Evolutionary conservation across 768 basidiomycete genomes (phyloP).

Genomic region (Amanita subjunquillea): DNA sequence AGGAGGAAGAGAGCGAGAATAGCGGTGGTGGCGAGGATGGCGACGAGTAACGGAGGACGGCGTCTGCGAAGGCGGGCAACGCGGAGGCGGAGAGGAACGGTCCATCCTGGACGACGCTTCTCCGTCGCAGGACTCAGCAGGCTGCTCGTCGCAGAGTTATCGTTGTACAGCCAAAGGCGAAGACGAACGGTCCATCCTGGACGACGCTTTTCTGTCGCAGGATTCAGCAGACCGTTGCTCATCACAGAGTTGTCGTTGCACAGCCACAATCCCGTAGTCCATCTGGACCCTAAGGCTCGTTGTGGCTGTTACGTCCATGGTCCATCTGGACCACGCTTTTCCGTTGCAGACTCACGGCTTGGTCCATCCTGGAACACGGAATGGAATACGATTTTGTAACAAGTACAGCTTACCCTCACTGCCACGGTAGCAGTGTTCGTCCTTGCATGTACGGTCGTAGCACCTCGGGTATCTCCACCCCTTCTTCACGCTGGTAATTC

Average conservation of each 20-base stretch:
- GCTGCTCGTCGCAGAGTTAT: slow-evolving; percentile 13
- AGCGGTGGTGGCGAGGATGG: slow-evolving; percentile 38
- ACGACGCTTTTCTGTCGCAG: too few relatives aligned
- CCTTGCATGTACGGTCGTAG: slow-evolving; percentile 96
- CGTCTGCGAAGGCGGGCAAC: slow-evolving; percentile 15
- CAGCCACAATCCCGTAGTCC: too few relatives aligned
- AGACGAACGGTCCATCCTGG: slow-evolving; percentile 23
- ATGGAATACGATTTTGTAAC: too few relatives aligned
- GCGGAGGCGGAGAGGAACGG: slow-evolving; percentile 43
- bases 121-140: slow-evolving; percentile 33
- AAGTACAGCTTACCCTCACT: too few relatives aligned
- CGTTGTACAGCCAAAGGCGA: slow-evolving; percentile 14
- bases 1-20: slow-evolving; percentile 40
- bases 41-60: slow-evolving; percentile 22
- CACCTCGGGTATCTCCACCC: slow-evolving; percentile 81
- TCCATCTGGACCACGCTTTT: too few relatives aligned
- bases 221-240: too few relatives aligned
- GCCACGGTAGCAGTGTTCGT: slow-evolving; percentile 78
- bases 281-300: too few relatives aligned
- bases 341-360: too few relatives aligned
- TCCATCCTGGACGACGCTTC: slow-evolving; percentile 26
- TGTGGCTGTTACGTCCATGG: too few relatives aligned
- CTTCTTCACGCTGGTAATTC: slow-evolving; percentile 94
- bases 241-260: too few relatives aligned
- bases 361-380: too few relatives aligned